Evolutionary conservation across 495 filamentous ascomycete species (phyloP), one percentile per base, ranked within the genome.

Genomic region (Saxophila tyrrhenica): DNA sequence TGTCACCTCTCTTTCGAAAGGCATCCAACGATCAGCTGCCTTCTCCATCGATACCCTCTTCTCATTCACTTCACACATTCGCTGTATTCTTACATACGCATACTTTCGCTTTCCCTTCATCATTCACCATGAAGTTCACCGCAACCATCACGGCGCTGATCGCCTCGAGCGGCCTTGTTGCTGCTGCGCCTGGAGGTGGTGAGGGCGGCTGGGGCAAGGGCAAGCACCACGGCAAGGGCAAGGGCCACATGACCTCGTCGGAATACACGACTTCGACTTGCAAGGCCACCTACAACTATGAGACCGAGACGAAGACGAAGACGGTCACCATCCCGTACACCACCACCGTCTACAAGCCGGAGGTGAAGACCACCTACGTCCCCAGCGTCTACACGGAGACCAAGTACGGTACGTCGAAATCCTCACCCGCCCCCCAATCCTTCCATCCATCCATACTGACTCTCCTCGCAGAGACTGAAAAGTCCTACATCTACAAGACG

Each of bases 121-220:
- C 29, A 11, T 39, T 23, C 49, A 51, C 16, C 29, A 51, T 51
- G 49, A 39, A 51, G 38, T 51, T 51, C 49, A 39, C 38, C n/a
- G 16, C 38, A 11, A 20, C 49, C 38, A 2, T 42, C 21, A 16
- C 32, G 49, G 49, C 49, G 29, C 35, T 51, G 25, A 23, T 51
- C 49, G 49, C 49, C 49, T 16, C 49, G 10, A 42, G 2, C 20
- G 35, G 29, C 9, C 1, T 51, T 32, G 49, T 25, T 20, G 20
- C 45, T 25, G 45, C 45, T 9, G 5, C 17, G 7, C 45, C 45
- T 25, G 21, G 25, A 25, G 11, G 10, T 25, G 45, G 3, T 20
- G 45, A 3, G 23, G 45, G 21, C 23, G 45, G 45, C 45, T 8
- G 19, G 9, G 42, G 13, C 42, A 21, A 17, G 9, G 42, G 42